phyloP scores from a whole-genome alignment of 1,284 basidiomycete genomes.

The Trichosporon faecale region DNA sequence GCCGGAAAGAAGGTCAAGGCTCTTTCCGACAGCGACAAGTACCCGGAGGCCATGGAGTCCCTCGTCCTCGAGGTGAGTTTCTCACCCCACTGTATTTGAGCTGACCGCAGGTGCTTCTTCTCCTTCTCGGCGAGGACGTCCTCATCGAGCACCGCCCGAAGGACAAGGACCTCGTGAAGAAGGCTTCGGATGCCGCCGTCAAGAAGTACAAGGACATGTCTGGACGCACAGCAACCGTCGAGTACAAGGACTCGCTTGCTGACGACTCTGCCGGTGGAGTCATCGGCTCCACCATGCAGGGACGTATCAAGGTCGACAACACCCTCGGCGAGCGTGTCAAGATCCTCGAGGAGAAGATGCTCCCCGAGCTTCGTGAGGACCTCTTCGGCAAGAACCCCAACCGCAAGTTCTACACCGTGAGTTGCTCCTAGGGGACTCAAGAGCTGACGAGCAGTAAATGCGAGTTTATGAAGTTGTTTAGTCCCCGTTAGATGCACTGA shows the following conservation, averaged over 20 bases:
- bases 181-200: slow-evolving; percentile 34
- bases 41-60: slow-evolving; percentile 72
- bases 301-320: slow-evolving; percentile 83
- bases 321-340: slow-evolving; percentile 83
- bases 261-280: slow-evolving; percentile 82
- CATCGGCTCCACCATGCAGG: slow-evolving; percentile 66
- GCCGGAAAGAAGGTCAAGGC: slow-evolving; percentile 65
- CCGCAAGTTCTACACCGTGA: slow-evolving; percentile 71
- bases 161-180: slow-evolving; percentile 43
- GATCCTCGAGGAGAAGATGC: slow-evolving; percentile 87
- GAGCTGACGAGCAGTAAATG: slow-evolving; percentile 1
- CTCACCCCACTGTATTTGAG: not conserved
- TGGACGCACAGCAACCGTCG: slow-evolving; percentile 64
- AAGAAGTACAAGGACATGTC: slow-evolving; percentile 56
- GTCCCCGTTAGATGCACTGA: slow-evolving; percentile 10
- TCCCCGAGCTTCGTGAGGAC: slow-evolving; percentile 81
- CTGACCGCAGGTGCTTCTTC: slow-evolving; percentile 55
- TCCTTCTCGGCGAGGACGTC: slow-evolving; percentile 69
- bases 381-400: slow-evolving; percentile 82
- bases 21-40: slow-evolving; percentile 69
- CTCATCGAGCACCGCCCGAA: slow-evolving; percentile 45
- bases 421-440: slow-evolving; percentile 16
- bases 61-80: slow-evolving; percentile 70
- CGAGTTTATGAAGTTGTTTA: slow-evolving; percentile 5
- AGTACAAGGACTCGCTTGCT: slow-evolving; percentile 65